Percentiles rank a stretch among this genome's conserved stretches.
These are phyloP conservation scores for Piedraia hortae DNA, from an alignment of 2,329 filamentous ascomycete species.

Conservation along the genomic window DNA sequence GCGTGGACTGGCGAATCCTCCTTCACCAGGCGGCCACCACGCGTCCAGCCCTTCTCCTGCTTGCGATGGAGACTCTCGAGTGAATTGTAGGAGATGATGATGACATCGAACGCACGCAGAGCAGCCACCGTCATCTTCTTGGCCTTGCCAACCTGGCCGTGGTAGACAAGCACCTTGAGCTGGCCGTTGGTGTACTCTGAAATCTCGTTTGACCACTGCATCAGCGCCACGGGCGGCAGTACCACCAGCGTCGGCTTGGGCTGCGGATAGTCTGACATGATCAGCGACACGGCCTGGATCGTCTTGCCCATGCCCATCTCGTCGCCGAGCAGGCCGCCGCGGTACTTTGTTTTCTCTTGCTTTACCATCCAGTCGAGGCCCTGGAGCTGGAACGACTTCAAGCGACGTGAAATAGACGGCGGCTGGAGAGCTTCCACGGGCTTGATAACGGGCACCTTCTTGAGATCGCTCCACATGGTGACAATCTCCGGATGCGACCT, in stretches of 20 bases:
- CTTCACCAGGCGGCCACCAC: constrained; percentile 54
- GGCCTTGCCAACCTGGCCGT: constrained; percentile 59
- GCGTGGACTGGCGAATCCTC: constrained; percentile 52
- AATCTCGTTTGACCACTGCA: constrained; percentile 55
- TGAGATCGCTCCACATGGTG: constrained; percentile 63
- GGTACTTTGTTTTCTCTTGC: constrained; percentile 67
- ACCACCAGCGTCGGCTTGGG: constrained; percentile 62
- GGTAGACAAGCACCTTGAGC: constrained; percentile 71
- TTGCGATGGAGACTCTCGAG: constrained; percentile 81
- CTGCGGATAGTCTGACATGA: constrained; percentile 90
- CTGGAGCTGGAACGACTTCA: constrained; percentile 86
- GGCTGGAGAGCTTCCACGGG: constrained; percentile 42
- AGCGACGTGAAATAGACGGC: constrained; percentile 43
- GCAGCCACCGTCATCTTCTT: constrained; percentile 52
- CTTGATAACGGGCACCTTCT: constrained; percentile 38
- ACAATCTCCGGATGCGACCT: constrained; percentile 47
- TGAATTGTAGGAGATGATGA: constrained; percentile 87
- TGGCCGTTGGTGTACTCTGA: constrained; percentile 53
- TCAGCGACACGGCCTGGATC: constrained; percentile 86
- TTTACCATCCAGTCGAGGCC: constrained; percentile 82
- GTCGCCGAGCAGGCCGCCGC: constrained; percentile 73
- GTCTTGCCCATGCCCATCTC: constrained; percentile 99
- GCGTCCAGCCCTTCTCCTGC: constrained; percentile 68
- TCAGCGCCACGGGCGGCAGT: constrained; percentile 74
- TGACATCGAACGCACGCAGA: constrained; percentile 62